Base-by-base conservation (phyloP, 1,284 basidiomycete genomes). In the Peniophora sp. region DNA sequence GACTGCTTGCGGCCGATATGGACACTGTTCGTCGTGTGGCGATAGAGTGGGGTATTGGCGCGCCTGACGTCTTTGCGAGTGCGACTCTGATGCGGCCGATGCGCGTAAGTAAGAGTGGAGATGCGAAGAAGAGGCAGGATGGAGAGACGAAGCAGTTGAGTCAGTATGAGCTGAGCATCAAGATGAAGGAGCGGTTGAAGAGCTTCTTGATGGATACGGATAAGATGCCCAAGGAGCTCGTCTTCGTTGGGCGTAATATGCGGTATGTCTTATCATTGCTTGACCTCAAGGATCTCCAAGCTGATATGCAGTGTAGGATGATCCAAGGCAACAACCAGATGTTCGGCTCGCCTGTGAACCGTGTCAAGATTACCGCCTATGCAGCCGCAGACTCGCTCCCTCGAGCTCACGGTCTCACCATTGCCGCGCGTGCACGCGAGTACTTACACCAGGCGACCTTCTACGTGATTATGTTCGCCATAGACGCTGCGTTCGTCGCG, bases 171-270 rank as follows among this genome's bases (percentile, higher is more conserved):
- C 68, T 71, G 53, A 81, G 83, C 53, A 69, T 85, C 45, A 55
- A 63, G 52, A 83, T 85, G 79, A 88, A 87, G 65, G 69, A 72
- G 60, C 79, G 71, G 63, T 60, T 88, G 52, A 81, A 75, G 61
- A 68, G 69, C 2, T 87, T 84, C 61, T 61, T 85, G 62, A 63
- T 67, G 25, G 83, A 86, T 59, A 85, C 84, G 25, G 83, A 87
- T 59, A 75, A 73, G 53, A 78, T 83, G 73, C 78, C 80, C 3
- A 83, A 91, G 69, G 87, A 84, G 56, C 71, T 95, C 35, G 83
- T 94, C 52, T 94, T 96, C 63, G 69, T 95, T 24, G 80, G 82
- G 0, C 72, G 92, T 52, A 90, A 89, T 61, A 90, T 93, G 80
- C 75, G 92, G 66, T 85, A 66, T 65, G 78, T 75, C 6, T 41